Evolutionary conservation across 805 yeast species (phyloP).

Genomic region (Myxozyma nipponensis): DNA sequence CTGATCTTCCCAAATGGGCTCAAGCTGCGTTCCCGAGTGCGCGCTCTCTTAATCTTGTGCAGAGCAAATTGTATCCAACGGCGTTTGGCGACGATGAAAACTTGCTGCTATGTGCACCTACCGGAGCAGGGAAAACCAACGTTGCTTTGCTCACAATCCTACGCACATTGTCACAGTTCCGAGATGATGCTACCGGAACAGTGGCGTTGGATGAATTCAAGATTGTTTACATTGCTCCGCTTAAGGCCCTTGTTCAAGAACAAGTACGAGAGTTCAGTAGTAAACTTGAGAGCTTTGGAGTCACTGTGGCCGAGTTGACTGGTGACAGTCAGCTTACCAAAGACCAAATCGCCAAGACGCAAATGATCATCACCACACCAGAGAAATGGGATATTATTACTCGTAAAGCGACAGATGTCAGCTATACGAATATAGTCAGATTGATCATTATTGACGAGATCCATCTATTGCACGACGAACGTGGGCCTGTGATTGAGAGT

Average conservation of each 20-base stretch:
- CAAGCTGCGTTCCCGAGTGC: constrained; percentile 64
- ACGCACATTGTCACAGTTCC: constrained; percentile 55
- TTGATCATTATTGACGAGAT: constrained; percentile 50
- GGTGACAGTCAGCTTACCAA: constrained; percentile 52
- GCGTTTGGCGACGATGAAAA: constrained; percentile 57
- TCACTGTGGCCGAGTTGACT: constrained; percentile 51
- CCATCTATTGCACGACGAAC: constrained; percentile 44
- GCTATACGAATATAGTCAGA: constrained; percentile 51
- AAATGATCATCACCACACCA: constrained; percentile 58
- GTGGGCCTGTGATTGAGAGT: constrained; percentile 51
- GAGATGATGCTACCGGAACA: constrained; percentile 55
- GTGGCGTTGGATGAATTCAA: constrained; percentile 28
- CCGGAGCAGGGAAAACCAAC: constrained; percentile 67
- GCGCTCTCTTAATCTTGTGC: constrained; percentile 74
- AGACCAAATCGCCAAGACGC: constrained; percentile 45
- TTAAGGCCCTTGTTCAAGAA: constrained; percentile 55
- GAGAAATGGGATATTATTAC: constrained; percentile 62
- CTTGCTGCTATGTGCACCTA: constrained; percentile 52
- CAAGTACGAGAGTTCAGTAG: constrained; percentile 46
- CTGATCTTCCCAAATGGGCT: constrained; percentile 78
- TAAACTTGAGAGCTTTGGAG: constrained; percentile 41
- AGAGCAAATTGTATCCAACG: constrained; percentile 73
- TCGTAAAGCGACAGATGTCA: constrained; percentile 50
- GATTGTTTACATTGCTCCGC: constrained; percentile 54
- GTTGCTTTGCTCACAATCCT: constrained; percentile 69